phyloP scores from a whole-genome alignment of 2,329 filamentous ascomycete species.

The Tolypocladium album region DNA sequence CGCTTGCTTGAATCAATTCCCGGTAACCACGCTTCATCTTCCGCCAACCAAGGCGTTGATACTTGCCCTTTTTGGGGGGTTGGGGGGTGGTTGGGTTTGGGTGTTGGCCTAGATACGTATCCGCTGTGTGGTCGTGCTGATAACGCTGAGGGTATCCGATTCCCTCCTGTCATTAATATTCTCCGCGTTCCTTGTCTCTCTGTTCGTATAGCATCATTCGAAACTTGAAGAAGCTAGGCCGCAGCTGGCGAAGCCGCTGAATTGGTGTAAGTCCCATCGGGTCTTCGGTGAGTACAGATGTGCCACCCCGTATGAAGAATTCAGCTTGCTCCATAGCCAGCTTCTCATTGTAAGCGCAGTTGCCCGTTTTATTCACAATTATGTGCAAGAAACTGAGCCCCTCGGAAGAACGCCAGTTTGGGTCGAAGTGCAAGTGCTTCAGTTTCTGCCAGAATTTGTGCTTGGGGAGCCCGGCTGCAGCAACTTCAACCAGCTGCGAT shows the following conservation, averaged over 20 bases:
- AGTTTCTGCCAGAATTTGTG: neutral
- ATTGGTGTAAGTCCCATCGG: neutral
- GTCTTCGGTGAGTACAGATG: neutral
- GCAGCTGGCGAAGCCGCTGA: neutral
- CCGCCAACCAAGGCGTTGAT: too few relatives aligned
- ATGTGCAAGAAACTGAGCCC: conserved; percentile 2
- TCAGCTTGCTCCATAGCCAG: neutral
- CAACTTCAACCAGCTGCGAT: neutral
- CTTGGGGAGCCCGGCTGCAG: neutral
- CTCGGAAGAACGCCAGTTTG: neutral
- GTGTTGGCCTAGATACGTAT: neutral
- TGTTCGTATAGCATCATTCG: neutral
- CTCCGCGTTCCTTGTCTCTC: neutral
- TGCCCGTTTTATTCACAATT: conserved; percentile 2
- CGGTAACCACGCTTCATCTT: too few relatives aligned
- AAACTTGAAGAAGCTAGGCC: neutral
- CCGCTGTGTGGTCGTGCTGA: neutral
- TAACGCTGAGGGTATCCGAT: too few relatives aligned
- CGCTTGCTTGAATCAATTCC: too few relatives aligned
- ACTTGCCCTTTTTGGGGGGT: too few relatives aligned
- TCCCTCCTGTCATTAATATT: too few relatives aligned
- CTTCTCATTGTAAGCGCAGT: neutral
- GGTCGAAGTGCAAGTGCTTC: neutral
- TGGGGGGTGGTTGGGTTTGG: too few relatives aligned
- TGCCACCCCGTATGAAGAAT: neutral